Evolutionary conservation across 176 grass and related monocot species (phyloP).

Genomic region (Oryza australiensis): DNA sequence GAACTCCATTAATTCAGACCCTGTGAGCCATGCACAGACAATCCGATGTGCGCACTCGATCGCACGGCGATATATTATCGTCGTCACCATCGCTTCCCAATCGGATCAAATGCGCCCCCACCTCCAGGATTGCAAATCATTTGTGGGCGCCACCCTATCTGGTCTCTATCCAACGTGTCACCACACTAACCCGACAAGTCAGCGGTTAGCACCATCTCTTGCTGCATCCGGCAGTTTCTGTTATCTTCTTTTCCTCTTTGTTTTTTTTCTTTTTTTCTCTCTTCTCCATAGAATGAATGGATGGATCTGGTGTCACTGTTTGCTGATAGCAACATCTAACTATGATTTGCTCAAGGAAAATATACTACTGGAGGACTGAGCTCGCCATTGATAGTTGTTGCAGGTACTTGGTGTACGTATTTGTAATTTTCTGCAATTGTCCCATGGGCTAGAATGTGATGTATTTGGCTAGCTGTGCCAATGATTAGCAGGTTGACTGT

Average conservation of each 20-base stretch:
- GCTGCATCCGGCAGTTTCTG: slow-evolving; percentile 14
- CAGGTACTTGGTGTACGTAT: background rate
- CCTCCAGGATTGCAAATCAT: slow-evolving; percentile 48
- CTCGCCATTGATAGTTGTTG: background rate
- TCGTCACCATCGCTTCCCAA: slow-evolving; percentile 2
- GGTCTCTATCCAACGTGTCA: slow-evolving; percentile 25
- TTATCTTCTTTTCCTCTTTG: background rate
- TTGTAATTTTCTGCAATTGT: background rate
- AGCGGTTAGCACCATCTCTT: background rate
- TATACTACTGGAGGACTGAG: background rate
- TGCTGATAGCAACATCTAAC: background rate
- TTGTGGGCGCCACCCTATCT: slow-evolving; percentile 43
- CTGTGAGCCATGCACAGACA: slow-evolving; percentile 12
- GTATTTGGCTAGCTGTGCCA: background rate
- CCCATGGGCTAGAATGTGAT: background rate
- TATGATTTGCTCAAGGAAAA: background rate
- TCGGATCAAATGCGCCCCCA: slow-evolving; percentile 28
- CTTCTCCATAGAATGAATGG: background rate
- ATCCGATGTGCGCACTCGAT: slow-evolving; percentile 28
- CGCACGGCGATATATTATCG: slow-evolving; percentile 28
- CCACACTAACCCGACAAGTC: background rate
- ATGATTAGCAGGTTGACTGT: background rate
- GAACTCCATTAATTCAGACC: background rate
- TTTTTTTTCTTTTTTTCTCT: background rate
- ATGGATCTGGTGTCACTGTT: background rate